Conservation (phyloP, 1,284 basidiomycete species). For the Malassezia sympodialis region DNA sequence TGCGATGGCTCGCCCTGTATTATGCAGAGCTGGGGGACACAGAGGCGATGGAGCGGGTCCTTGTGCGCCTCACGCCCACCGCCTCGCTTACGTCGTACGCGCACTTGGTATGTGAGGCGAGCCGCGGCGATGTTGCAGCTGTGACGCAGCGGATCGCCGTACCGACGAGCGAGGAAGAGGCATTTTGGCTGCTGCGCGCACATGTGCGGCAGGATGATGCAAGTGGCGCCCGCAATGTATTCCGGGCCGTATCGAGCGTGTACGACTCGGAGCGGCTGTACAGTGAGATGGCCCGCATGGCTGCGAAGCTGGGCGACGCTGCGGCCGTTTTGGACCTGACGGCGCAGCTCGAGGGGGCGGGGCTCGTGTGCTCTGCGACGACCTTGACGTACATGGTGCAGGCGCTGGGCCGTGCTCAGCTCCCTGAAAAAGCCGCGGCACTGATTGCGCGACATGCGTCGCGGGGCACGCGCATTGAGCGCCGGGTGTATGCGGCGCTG, state of each 20-base stretch:
- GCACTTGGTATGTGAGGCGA: constrained; percentile 3
- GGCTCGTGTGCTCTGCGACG: background rate
- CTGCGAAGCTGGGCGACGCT: background rate
- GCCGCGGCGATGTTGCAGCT: constrained; percentile 3
- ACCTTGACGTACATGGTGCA: constrained; percentile 5
- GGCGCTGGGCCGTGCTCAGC: constrained; percentile 10
- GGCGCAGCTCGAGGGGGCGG: constrained; percentile 8
- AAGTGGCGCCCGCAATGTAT: constrained; percentile 1
- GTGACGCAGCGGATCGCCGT: background rate
- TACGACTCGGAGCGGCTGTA: constrained; percentile 13
- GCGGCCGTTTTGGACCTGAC: constrained; percentile 5
- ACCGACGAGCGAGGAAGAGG: background rate
- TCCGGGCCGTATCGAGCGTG: background rate
- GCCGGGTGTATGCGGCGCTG: constrained; percentile 53
- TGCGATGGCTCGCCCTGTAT: constrained; percentile 1
- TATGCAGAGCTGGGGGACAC: constrained; percentile 7
- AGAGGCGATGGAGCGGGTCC: background rate
- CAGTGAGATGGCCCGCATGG: constrained; percentile 7
- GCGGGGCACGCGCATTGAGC: constrained; percentile 1
- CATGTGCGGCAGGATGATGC: constrained; percentile 6
- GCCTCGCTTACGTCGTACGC: background rate
- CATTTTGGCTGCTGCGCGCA: constrained; percentile 7
- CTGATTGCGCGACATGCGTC: constrained; percentile 3
- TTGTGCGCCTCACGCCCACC: background rate
- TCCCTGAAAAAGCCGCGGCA: constrained; percentile 9